These are phyloP conservation scores for Dacryopinax primogenitus DNA, from an alignment of 768 basidiomycete species.

Conservation along the genomic window DNA sequence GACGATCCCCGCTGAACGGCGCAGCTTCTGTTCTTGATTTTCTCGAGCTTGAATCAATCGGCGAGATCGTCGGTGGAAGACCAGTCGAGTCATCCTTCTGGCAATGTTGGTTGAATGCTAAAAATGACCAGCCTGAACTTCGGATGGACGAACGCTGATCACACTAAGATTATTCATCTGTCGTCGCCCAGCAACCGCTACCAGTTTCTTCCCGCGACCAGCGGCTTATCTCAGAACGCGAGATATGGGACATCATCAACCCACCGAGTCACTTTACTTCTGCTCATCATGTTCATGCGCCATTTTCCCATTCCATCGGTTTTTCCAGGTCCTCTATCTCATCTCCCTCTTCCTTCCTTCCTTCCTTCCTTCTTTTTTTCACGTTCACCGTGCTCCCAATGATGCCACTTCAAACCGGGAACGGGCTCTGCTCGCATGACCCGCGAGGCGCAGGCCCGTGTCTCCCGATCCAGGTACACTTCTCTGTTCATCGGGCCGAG, in stretches of 20 bases:
- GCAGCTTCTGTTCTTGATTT: no score
- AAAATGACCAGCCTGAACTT: background rate
- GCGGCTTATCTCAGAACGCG: background rate
- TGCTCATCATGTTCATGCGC: background rate
- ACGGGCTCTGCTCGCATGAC: slow-evolving; percentile 2
- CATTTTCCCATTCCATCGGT: background rate
- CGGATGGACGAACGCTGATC: background rate
- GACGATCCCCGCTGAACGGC: no score
- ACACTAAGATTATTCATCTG: background rate
- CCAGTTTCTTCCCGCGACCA: background rate
- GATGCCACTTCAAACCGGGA: background rate
- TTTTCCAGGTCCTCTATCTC: background rate
- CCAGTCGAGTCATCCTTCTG: no score
- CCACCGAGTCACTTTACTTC: background rate
- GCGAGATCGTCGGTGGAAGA: no score
- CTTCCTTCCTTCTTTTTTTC: background rate
- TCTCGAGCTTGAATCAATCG: no score
- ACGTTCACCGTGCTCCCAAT: background rate
- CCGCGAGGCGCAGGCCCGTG: background rate
- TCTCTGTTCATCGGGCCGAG: background rate
- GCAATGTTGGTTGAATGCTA: background rate
- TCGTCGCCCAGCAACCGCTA: background rate
- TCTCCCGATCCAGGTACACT: background rate
- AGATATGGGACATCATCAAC: no score
- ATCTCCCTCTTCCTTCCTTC: background rate